Evolutionary conservation across 306 rosid species (phyloP), one percentile per base, ranked within the genome.

Genomic region (Neltuma alba): DNA sequence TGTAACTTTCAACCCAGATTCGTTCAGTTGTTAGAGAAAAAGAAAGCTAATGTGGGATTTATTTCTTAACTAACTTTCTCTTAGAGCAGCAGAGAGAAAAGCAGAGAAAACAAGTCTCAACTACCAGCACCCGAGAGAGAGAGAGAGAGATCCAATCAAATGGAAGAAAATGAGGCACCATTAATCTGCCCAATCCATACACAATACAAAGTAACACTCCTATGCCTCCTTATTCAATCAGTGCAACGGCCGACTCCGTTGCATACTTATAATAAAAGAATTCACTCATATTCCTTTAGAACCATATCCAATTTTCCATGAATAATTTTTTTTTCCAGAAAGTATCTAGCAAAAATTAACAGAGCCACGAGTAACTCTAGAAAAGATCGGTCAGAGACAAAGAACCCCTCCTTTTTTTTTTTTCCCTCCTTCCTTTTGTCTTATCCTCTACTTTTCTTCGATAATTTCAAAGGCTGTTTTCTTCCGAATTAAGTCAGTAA

Each of bases 401-500:
- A n/a, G 27, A 52, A 52, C 27, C 12, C 60, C 60, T 2, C n/a
- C 60, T 28, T 13, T 48, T 48, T 18, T 2, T 6, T 16, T 16
- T 48, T 9, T 48, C 6, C 20, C 7, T 48, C n/a, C n/a, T 37
- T 37, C 40, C 8, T 40, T 40, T 40, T 40, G 44, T 2, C 48
- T 70, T 70, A 45, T 14, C 28, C 4, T 18, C 2, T 70, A 27
- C 38, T 70, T 28, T 28, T 30, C 52, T 45, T 18, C 3, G 50
- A 36, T 58, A 28, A 28, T 70, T 42, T 16, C 76, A 44, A 42
- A 25, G 58, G 75, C 45, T 36, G 50, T 44, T 52, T 64, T 21
- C 70, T 72, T 77, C 66, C 3, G 16, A 52, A 71, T 30, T 48
- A 77, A 71, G 76, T 3, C 41, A 52, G 42, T 25, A 64, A 62